Evolutionary conservation across 148 eudicot genomes (phyloP).

Genomic region (Heliosperma pusillum): DNA sequence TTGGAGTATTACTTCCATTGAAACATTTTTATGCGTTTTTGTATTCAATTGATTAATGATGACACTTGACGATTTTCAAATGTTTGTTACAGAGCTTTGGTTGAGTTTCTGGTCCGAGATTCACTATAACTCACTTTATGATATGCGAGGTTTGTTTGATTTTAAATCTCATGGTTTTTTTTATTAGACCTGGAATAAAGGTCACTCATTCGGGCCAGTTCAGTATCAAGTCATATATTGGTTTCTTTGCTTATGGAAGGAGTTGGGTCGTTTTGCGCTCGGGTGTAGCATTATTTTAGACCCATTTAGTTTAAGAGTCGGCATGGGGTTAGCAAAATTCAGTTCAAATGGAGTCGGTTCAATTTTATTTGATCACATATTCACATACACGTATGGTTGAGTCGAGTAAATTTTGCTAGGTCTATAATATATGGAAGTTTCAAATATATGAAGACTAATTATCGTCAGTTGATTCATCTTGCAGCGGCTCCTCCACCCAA

Average conservation of each 20-base stretch:
- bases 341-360: no score
- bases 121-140: conserved; percentile 87
- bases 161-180: neutral
- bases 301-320: no score
- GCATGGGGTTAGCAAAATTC: no score
- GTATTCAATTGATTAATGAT: neutral
- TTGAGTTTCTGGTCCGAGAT: conserved; percentile 96
- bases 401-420: no score
- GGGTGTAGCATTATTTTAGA: no score
- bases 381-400: no score
- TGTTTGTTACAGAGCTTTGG: conserved; percentile 66
- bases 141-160: conserved; percentile 52
- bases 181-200: no score
- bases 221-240: no score
- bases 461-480: conserved; percentile 18
- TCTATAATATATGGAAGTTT: no score
- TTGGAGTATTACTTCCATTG: neutral
- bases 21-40: neutral
- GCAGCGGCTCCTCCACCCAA: conserved; percentile 59
- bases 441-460: neutral
- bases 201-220: neutral
- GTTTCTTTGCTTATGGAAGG: neutral
- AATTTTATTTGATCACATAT: no score
- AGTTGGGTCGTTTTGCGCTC: neutral
- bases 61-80: neutral